Evolutionary conservation across 2,329 filamentous ascomycete species (phyloP).

Genomic region (Penicillium sclerotiorum): DNA sequence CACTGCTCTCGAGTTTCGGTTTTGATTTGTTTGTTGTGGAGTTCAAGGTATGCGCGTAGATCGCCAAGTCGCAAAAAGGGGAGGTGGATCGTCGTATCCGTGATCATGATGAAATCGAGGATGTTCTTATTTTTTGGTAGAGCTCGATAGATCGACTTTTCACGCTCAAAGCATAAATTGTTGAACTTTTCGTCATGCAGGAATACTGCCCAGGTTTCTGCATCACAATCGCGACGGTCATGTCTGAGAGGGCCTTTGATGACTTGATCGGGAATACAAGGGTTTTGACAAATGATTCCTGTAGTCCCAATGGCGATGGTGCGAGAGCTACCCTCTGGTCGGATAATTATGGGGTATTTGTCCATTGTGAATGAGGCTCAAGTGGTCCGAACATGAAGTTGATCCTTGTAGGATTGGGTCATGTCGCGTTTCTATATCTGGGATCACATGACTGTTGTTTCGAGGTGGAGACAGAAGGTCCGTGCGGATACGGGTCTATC

Average conservation of each 20-base stretch:
- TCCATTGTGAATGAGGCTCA: background rate
- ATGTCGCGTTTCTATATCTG: no score
- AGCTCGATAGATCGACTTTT: constrained; percentile 7
- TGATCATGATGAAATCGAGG: constrained; percentile 5
- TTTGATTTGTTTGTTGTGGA: background rate
- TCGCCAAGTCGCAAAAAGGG: constrained; percentile 6
- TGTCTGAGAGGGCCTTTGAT: constrained; percentile 7
- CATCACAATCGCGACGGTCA: background rate
- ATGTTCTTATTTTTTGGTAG: constrained; percentile 7
- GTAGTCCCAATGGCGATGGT: background rate
- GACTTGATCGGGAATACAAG: background rate
- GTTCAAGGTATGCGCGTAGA: constrained; percentile 1
- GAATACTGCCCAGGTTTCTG: background rate
- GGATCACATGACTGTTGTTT: no score
- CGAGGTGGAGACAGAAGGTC: no score
- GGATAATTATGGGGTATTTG: background rate
- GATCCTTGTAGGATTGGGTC: no score
- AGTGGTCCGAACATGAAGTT: no score
- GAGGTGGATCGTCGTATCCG: background rate
- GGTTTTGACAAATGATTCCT: background rate
- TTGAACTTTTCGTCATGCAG: background rate
- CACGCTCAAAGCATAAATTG: constrained; percentile 1
- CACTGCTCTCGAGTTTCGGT: constrained; percentile 4
- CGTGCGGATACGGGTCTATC: no score
- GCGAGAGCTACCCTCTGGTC: background rate